Base-by-base conservation (phyloP, 768 basidiomycete genomes). In the Pilatotrama ljubarskyi region DNA sequence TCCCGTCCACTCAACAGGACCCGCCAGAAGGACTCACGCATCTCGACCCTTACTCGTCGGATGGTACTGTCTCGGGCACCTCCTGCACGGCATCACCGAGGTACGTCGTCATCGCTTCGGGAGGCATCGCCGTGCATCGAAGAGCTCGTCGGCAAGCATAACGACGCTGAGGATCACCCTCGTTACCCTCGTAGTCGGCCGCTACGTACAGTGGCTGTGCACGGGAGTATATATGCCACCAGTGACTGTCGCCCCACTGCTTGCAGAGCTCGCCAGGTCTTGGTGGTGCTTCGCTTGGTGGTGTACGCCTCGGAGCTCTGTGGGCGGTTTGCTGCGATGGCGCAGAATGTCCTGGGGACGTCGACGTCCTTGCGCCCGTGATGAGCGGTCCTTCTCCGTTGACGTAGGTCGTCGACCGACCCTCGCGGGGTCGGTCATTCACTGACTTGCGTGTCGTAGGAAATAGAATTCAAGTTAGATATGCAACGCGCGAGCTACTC, bases 41-140 rank as follows among this genome's bases (percentile, higher is more conserved):
- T 13, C 54, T 60, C 35, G 59, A 60, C 25, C 59, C 59, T 5
- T 32, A 32, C 29, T 32, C 29, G 29, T 32, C 5, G 29, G 29
- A 32, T 32, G 29, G 10, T 54, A 54, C 46, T 60, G 59, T 14
- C 10, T 47, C 3, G 58, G 58, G 11, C 43, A 17, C 13, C 15
- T 44, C 20, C 18, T 52, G 1, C 25, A 53, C 22, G 3, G 2
- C 5, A 13, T 55, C 2, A 3, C 26, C 5, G 11, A 48, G 44
- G 55, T 55, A 22, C 29, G 29, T 32, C 29, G 29, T 32, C 29
- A 10, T 32, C 29, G n/a, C n/a, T n/a, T n/a, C n/a, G n/a, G n/a
- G n/a, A 32, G 4, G 29, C 29, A 5, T 5, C 10, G 4, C 29
- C 29, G 4, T 32, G 29, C 29, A 32, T 32, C 10, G 5, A 32